Evolutionary conservation across 208 protist species (phyloP).

Genomic region (Herpetomonas samuelpessoai): DNA sequence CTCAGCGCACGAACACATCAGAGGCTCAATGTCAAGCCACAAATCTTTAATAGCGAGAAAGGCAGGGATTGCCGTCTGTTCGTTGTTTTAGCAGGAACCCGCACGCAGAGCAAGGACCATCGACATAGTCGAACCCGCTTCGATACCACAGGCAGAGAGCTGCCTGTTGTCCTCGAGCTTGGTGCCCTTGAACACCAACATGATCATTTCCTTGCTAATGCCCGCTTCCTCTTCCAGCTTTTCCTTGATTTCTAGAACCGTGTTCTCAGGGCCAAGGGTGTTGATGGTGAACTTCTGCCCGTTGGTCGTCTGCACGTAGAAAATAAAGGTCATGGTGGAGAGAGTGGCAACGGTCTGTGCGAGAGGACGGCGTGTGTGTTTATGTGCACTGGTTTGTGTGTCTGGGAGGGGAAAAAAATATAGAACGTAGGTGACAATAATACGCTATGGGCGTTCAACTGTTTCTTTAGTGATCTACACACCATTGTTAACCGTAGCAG

Average conservation of each 20-base stretch:
- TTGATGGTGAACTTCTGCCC: slow-evolving; percentile 68
- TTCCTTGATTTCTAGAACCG: slow-evolving; percentile 71
- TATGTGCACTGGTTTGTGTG: too few relatives aligned
- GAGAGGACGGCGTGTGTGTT: too few relatives aligned
- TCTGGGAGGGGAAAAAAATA: too few relatives aligned
- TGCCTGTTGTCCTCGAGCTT: slow-evolving; percentile 67
- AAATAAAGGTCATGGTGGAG: slow-evolving; percentile 33
- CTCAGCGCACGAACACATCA: too few relatives aligned
- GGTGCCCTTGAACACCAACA: slow-evolving; percentile 73
- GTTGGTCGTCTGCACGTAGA: slow-evolving; percentile 74
- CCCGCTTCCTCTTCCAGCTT: slow-evolving; percentile 78
- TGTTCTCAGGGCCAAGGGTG: slow-evolving; percentile 74
- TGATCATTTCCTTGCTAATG: slow-evolving; percentile 78
- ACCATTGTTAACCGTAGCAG: too few relatives aligned
- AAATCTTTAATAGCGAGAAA: too few relatives aligned
- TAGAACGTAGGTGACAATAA: too few relatives aligned
- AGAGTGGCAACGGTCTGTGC: neutral
- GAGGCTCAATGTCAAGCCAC: too few relatives aligned
- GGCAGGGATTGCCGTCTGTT: too few relatives aligned
- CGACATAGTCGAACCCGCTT: slow-evolving; percentile 62
- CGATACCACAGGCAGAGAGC: slow-evolving; percentile 55
- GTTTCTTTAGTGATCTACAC: too few relatives aligned
- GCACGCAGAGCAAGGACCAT: slow-evolving; percentile 81
- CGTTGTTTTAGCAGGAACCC: too few relatives aligned
- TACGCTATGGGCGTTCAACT: too few relatives aligned